Base-by-base conservation (phyloP, 139 green algal genomes). In the Coelastrella sp. region DNA sequence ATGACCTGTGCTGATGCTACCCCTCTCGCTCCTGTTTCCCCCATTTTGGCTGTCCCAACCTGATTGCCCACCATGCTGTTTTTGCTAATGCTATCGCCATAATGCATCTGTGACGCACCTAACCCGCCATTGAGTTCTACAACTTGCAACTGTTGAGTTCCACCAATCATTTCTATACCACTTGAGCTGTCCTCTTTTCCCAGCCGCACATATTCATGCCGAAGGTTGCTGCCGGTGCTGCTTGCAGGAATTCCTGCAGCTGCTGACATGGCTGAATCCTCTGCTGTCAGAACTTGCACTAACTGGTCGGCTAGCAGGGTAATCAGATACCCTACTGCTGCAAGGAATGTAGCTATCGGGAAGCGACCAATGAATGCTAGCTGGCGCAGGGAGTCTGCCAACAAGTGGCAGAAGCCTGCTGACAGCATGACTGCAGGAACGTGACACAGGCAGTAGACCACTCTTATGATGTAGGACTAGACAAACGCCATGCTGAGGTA, bases 391-490 rank as follows among this genome's bases (percentile, higher is more conserved):
- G 90, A 78, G 64, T 95, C 93, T 0, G 91, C 91, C 86, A 97
- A 89, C 71, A 97, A 87, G 90, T 97, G 96, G 77, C 95, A 96
- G 47, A 97, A 97, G 3, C 96, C 96, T 0, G 96, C 96, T 4
- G 93, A 96, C 11, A 98, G 90, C 96, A 98, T 98, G 61, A n/a
- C n/a, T n/a, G n/a, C n/a, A n/a, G n/a, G n/a, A n/a, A n/a, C n/a
- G n/a, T n/a, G n/a, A n/a, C n/a, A n/a, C n/a, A n/a, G n/a, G n/a
- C n/a, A n/a, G n/a, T n/a, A n/a, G n/a, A n/a, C n/a, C n/a, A n/a
- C n/a, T n/a, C n/a, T n/a, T n/a, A n/a, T n/a, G n/a, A n/a, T n/a
- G n/a, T n/a, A n/a, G n/a, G n/a, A n/a, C n/a, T n/a, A n/a, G n/a
- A n/a, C n/a, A n/a, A n/a, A n/a, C n/a, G n/a, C n/a, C n/a, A n/a